Evolutionary conservation across 2,329 filamentous ascomycete genomes (phyloP), one percentile per base, ranked within the genome.

Genomic region (Anthostomella pinea): DNA sequence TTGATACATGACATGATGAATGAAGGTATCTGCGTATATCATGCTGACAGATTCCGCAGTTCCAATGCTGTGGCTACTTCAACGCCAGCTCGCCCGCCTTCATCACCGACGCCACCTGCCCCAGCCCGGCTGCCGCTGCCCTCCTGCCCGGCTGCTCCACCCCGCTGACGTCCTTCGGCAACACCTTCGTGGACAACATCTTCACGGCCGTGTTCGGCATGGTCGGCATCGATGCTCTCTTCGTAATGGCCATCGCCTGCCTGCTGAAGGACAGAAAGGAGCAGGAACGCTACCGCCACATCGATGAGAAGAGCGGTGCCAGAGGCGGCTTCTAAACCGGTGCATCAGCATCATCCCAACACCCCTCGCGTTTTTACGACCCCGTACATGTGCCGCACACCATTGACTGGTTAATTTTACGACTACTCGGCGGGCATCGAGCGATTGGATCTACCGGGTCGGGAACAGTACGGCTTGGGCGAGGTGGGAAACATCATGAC

Each of bases 151-250:
- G 85, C 7, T 93, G 87, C 58, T 74, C 84, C 11, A 69, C 73
- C 2, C 73, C 81, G 2, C 80, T 93, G 50, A 75, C 77, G 16
- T 74, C 68, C 35, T 88, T 83, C 53, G 74, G 81, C 40, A 89
- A 88, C 62, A 66, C 69, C 39, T 85, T 83, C 54, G 67, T 91
- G 46, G 85, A 89, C 63, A 65, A 79, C 38, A 79, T 91, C 56
- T 93, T 91, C 62, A 93, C 87, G 1, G 79, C 79, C 16, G 72
- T 85, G 36, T 93, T 93, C 59, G 87, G 85, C 44, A 80, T 91
- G 60, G 85, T 90, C 43, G 85, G 73, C 38, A 60, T 87, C 46
- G 81, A 89, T 56, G 75, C 74, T 26, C 55, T 87, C 33, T 69
- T 91, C 31, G 66, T 91, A 48, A 67, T 91, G 38, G 77, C 79